Evolutionary conservation across 2,329 filamentous ascomycete species (phyloP).

Genomic region (Xylaria polymorpha): DNA sequence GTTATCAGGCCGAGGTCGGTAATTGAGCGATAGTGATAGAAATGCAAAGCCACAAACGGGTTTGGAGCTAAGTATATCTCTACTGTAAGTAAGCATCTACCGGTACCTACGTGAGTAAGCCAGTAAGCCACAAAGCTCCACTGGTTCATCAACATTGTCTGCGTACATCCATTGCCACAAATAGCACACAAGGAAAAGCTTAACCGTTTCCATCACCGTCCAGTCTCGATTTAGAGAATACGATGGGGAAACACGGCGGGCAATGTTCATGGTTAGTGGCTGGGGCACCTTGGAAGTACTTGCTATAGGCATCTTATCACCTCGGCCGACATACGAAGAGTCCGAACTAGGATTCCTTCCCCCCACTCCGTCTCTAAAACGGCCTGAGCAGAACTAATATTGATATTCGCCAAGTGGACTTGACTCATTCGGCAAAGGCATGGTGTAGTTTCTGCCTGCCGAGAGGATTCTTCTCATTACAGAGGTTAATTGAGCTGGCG

Average conservation of each 20-base stretch:
- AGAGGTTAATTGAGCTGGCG: not conserved
- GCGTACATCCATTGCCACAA: not conserved
- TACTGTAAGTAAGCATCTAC: not conserved
- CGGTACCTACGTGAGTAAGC: not conserved
- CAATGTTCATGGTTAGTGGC: not conserved
- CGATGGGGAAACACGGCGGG: not conserved
- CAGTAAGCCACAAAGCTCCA: conserved; percentile 15
- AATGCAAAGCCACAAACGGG: not conserved
- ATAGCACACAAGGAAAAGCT: not conserved
- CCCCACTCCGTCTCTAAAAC: not conserved
- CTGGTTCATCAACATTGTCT: not conserved
- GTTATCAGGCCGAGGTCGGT: not conserved
- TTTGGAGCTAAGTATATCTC: not conserved
- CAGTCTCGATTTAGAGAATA: not conserved
- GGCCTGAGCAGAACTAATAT: not conserved
- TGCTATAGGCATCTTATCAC: not conserved
- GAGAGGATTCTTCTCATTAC: conserved; percentile 4
- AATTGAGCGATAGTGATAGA: not conserved
- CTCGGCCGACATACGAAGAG: conserved; percentile 15
- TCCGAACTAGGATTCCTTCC: conserved; percentile 15
- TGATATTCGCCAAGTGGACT: not conserved
- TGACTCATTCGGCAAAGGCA: conserved; percentile 9
- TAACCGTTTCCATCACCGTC: not conserved
- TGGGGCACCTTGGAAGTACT: not conserved
- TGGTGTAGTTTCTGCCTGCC: not conserved